phyloP scores from a whole-genome alignment of 305 asterid genomes.

The Rubia peregrina region DNA sequence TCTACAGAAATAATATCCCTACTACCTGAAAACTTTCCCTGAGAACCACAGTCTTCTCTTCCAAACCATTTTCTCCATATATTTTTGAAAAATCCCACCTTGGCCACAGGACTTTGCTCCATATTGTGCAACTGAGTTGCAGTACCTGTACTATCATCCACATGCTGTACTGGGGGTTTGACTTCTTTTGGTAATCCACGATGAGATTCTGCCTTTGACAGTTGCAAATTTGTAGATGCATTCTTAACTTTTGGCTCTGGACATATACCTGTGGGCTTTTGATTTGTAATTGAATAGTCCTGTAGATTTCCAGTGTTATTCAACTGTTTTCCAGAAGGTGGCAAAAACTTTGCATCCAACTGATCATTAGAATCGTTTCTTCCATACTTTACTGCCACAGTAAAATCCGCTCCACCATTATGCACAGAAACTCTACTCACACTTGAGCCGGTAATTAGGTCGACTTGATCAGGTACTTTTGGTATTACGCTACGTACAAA shows the following conservation, averaged over 20 bases:
- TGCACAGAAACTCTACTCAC: conserved; percentile 20
- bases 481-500: conserved; percentile 27
- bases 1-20: conserved; percentile 15
- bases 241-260: conserved; percentile 25
- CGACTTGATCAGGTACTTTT: conserved; percentile 34
- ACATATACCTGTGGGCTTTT: conserved; percentile 21
- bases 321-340: conserved; percentile 22
- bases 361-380: conserved; percentile 22
- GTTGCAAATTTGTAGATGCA: conserved; percentile 22
- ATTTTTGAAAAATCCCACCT: conserved; percentile 40
- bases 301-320: conserved; percentile 16
- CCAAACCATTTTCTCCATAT: conserved; percentile 51
- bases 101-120: conserved; percentile 28
- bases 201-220: conserved; percentile 23
- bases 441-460: conserved; percentile 25
- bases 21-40: conserved; percentile 12
- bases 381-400: conserved; percentile 18
- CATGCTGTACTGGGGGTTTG: conserved; percentile 26
- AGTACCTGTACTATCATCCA: conserved; percentile 28
- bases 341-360: conserved; percentile 23
- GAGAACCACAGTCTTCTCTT: conserved; percentile 24
- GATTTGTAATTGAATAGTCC: conserved; percentile 9
- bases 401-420: conserved; percentile 24
- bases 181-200: conserved; percentile 21
- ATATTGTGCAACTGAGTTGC: conserved; percentile 18